A percentile compares a stretch with the other conserved stretches of the same genome.
Conservation (phyloP, 1,284 basidiomycete genomes). For the Apiotrichum laibachii region DNA sequence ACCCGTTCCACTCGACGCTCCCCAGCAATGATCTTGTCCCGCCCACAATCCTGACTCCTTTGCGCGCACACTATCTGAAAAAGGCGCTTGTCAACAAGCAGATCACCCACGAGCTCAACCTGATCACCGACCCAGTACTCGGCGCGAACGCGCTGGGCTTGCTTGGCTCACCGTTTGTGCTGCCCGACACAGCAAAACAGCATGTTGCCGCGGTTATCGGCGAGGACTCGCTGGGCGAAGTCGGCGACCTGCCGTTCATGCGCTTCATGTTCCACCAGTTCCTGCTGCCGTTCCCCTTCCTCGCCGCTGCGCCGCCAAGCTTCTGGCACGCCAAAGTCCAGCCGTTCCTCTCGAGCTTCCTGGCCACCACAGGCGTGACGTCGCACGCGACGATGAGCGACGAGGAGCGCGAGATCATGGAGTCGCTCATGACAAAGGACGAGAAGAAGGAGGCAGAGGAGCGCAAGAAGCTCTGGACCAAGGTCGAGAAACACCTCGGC, state of each 20-base stretch:
- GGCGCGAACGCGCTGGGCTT: slow-evolving; percentile 75
- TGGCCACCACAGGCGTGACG: slow-evolving; percentile 59
- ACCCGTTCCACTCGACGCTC: slow-evolving; percentile 38
- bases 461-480: slow-evolving; percentile 63
- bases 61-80: slow-evolving; percentile 92
- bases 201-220: slow-evolving; percentile 51
- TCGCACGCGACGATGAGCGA: slow-evolving; percentile 42
- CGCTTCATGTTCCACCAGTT: slow-evolving; percentile 86
- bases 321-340: slow-evolving; percentile 92
- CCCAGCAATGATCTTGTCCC: slow-evolving; percentile 28
- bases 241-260: slow-evolving; percentile 74
- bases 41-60: slow-evolving; percentile 62
- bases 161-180: slow-evolving; percentile 78
- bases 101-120: slow-evolving; percentile 70
- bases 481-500: slow-evolving; percentile 76
- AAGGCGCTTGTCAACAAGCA: slow-evolving; percentile 87
- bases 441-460: slow-evolving; percentile 60
- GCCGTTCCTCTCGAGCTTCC: slow-evolving; percentile 78
- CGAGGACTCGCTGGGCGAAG: slow-evolving; percentile 17
- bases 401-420: slow-evolving; percentile 34
- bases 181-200: slow-evolving; percentile 56
- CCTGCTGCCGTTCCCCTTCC: slow-evolving; percentile 88
- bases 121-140: slow-evolving; percentile 59
- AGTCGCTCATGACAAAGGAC: slow-evolving; percentile 49
- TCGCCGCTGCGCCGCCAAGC: slow-evolving; percentile 74